Conservation (phyloP, 768 basidiomycete genomes). For the Auriscalpium vulgare region DNA sequence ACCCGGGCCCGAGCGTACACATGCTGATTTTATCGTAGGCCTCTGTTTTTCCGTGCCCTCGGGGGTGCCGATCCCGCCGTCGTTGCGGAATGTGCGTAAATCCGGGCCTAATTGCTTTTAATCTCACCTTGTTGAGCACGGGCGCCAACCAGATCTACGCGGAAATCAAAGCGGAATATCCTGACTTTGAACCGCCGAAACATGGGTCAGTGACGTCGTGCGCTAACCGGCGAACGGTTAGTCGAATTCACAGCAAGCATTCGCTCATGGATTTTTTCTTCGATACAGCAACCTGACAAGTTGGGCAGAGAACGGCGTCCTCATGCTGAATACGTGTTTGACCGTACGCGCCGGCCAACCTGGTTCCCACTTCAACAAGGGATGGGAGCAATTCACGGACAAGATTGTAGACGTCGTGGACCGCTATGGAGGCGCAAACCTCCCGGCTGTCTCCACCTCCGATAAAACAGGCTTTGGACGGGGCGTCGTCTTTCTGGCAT, state of each 20-base stretch:
- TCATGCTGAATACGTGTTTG: constrained; percentile 88
- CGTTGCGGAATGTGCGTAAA: constrained; percentile 63
- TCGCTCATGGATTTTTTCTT: background rate
- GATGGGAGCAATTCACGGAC: constrained; percentile 90
- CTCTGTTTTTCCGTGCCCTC: constrained; percentile 85
- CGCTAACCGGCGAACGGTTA: background rate
- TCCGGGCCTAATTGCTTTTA: background rate
- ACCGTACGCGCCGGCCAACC: constrained; percentile 74
- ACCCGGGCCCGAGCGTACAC: background rate
- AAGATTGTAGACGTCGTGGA: constrained; percentile 73
- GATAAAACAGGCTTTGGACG: constrained; percentile 47
- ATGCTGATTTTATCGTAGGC: constrained; percentile 33
- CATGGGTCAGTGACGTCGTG: constrained; percentile 59
- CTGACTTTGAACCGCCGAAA: constrained; percentile 66
- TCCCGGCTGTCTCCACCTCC: constrained; percentile 30
- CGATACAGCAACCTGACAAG: constrained; percentile 58
- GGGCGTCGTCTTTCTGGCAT: constrained; percentile 82
- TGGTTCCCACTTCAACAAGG: constrained; percentile 75
- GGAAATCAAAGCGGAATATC: constrained; percentile 78
- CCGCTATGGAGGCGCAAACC: constrained; percentile 66
- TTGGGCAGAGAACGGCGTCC: constrained; percentile 83
- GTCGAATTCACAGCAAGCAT: background rate
- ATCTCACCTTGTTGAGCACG: constrained; percentile 6
- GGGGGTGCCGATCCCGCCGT: constrained; percentile 71
- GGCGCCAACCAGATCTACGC: constrained; percentile 61